These are phyloP conservation scores for Penicillium herquei DNA, from an alignment of 495 filamentous ascomycete genomes.

Conservation along the genomic window DNA sequence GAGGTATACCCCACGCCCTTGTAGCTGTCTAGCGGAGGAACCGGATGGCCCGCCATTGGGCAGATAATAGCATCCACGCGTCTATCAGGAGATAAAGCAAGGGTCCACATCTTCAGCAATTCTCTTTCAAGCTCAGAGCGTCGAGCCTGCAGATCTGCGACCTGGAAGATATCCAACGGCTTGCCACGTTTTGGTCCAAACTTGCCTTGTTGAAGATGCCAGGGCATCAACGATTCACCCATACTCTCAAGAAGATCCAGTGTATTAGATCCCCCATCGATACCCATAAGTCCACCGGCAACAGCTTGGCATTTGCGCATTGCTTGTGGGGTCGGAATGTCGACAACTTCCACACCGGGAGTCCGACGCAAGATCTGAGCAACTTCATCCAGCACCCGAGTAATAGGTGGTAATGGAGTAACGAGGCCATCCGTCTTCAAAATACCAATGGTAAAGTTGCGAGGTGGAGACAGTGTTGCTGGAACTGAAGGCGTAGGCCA, in stretches of 20 bases:
- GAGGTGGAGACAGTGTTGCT: constrained; percentile 5
- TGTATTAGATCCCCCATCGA: constrained; percentile 53
- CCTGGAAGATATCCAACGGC: constrained; percentile 38
- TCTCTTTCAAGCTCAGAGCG: constrained; percentile 49
- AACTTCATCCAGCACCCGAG: constrained; percentile 52
- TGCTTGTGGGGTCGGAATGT: constrained; percentile 47
- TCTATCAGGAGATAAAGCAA: constrained; percentile 20
- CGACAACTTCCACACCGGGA: constrained; percentile 51
- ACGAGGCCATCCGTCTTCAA: constrained; percentile 56
- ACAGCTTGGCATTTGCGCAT: constrained; percentile 53
- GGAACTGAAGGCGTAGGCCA: constrained; percentile 40
- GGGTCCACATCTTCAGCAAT: constrained; percentile 56
- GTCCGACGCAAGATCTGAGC: constrained; percentile 37
- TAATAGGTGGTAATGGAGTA: constrained; percentile 58
- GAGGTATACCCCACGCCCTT: constrained; percentile 62
- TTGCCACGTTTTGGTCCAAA: constrained; percentile 37
- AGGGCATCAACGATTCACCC: constrained; percentile 57
- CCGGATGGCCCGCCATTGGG: constrained; percentile 60
- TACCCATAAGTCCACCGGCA: constrained; percentile 55
- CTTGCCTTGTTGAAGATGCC: constrained; percentile 44
- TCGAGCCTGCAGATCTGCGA: constrained; percentile 51
- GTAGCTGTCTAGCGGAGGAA: constrained; percentile 61
- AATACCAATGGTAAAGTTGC: constrained; percentile 53
- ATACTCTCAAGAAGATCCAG: constrained; percentile 54
- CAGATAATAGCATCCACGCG: constrained; percentile 55